Conservation (phyloP, 129 eudicot species). For the Artemisia annua region DNA sequence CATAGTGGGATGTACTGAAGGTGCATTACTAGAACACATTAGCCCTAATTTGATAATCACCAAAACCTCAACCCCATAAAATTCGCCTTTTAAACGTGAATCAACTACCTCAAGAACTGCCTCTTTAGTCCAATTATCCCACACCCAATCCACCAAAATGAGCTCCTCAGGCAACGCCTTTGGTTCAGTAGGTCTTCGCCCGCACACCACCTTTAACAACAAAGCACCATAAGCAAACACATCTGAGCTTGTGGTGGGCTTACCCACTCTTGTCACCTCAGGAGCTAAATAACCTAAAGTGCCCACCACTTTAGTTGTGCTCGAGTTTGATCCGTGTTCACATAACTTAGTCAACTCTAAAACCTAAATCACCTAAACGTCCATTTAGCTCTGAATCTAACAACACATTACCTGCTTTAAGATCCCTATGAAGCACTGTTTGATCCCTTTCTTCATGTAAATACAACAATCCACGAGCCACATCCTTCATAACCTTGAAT, state of each 20-base stretch:
- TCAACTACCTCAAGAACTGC: no score
- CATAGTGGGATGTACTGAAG: no score
- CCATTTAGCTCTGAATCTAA: slow-evolving; percentile 69
- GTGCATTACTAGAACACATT: no score
- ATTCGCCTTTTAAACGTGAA: no score
- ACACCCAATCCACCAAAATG: no score
- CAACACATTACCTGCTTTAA: slow-evolving; percentile 81
- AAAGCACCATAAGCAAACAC: slow-evolving; percentile 85
- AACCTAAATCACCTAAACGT: slow-evolving; percentile 79
- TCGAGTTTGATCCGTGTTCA: slow-evolving; percentile 66
- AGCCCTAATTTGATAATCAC: no score
- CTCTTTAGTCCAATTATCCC: no score
- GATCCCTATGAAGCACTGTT: slow-evolving; percentile 81
- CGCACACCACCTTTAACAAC: slow-evolving; percentile 63
- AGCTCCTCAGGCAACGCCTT: no score
- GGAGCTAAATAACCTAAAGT: slow-evolving; percentile 86
- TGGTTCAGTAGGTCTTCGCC: no score
- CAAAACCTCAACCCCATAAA: no score
- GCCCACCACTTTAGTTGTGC: slow-evolving; percentile 78
- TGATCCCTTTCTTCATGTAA: slow-evolving; percentile 91
- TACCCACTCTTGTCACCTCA: slow-evolving; percentile 77
- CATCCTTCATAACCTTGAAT: slow-evolving; percentile 75
- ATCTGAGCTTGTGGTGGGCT: slow-evolving; percentile 75
- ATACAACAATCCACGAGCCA: slow-evolving; percentile 71
- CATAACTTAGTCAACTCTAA: slow-evolving; percentile 68